phyloP scores from a whole-genome alignment of 2,329 filamentous ascomycete species.

The Neonectria faginata region DNA sequence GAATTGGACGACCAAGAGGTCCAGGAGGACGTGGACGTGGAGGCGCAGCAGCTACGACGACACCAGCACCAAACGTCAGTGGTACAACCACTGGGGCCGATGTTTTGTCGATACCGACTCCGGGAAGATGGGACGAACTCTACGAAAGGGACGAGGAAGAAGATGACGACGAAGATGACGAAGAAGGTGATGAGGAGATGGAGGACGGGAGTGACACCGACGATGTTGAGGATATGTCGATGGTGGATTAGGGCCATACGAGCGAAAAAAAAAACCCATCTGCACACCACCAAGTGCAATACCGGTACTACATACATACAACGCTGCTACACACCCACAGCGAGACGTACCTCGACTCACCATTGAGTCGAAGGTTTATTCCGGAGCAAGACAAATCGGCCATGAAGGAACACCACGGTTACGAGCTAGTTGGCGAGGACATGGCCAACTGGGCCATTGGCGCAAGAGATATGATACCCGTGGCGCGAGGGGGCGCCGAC shows the following conservation, averaged over 20 bases:
- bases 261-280: neutral
- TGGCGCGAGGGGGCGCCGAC: conserved; percentile 29
- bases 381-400: neutral
- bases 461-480: conserved; percentile 43
- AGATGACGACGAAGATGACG: conserved; percentile 43
- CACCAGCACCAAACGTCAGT: conserved; percentile 28
- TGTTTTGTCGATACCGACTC: conserved; percentile 51
- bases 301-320: neutral
- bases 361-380: neutral
- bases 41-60: conserved; percentile 14
- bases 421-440: conserved; percentile 2
- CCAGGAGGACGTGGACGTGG: conserved; percentile 34
- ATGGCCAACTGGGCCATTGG: conserved; percentile 18
- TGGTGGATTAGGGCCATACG: conserved; percentile 34
- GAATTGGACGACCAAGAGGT: conserved; percentile 39
- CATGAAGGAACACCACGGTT: neutral
- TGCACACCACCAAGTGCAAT: neutral
- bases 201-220: conserved; percentile 40
- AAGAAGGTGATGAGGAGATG: conserved; percentile 45
- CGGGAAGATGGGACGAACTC: conserved; percentile 51
- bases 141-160: conserved; percentile 35
- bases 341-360: neutral
- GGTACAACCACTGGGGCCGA: conserved; percentile 28
- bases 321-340: neutral
- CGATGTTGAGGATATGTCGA: conserved; percentile 46